Base-by-base conservation (phyloP, 345 rosid species). In the Anacardium occidentale region DNA sequence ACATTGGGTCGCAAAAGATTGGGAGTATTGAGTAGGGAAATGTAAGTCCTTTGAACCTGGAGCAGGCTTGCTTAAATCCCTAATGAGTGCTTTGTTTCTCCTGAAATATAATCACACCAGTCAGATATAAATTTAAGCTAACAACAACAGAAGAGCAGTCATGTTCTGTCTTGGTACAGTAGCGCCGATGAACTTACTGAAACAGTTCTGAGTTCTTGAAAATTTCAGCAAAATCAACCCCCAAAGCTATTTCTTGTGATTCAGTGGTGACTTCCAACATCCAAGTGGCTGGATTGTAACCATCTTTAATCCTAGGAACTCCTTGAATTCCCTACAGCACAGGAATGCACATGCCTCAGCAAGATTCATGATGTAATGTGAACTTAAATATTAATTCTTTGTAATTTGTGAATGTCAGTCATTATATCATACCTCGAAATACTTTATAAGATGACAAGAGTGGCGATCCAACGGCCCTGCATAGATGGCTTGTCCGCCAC, bases 271-370 rank as follows among this genome's bases (percentile, higher is more conserved):
- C 80, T 51, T 85, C 89, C 77, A 85, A 67, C 89, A 85, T 85
- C 89, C 86, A 83, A 15, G 85, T 85, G 21, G 86, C 86, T 25
- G 86, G 89, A 64, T 85, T 85, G 57, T 83, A 73, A 25, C 85
- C 86, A 20, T 83, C 85, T 15, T 47, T 71, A 65, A 81, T 81
- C 74, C 76, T 79, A 18, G 68, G 70, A 9, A 83, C 83, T 14
- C 85, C 84, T 14, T 84, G 78, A 44, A 77, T 58, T 59, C 68
- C 87, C 89, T 85, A 32, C 51, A 68, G 26, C 9, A 34, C 24
- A 47, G 5, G 7, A 44, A 10, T 22, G 14, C 8, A 17, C 6
- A 24, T 26, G 24, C 14, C 40, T 62, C 13, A 78, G 21, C 18
- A 12, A 50, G 22, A 20, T 32, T 14, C 29, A 20, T 22, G 9